A percentile compares a stretch with the other conserved stretches of the same genome.
Evolutionary conservation across 805 yeast genomes (phyloP).

Genomic region (Saccharomycopsis sp.): DNA sequence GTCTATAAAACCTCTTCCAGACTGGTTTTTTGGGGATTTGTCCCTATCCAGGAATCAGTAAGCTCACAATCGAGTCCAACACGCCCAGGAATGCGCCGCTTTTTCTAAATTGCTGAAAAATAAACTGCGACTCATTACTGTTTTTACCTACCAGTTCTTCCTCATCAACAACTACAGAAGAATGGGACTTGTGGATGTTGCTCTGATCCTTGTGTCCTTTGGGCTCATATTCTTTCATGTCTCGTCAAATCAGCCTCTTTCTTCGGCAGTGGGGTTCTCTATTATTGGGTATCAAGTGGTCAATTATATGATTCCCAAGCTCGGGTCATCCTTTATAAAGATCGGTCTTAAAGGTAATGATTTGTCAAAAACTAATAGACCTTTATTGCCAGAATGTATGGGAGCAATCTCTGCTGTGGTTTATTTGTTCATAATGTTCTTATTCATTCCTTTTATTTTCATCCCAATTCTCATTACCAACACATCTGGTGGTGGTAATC

Average conservation of each 20-base stretch:
- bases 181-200: not conserved
- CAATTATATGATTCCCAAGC: slow-evolving; percentile 51
- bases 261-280: slow-evolving; percentile 56
- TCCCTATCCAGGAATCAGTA: too few species aligned
- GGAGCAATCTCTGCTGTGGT: slow-evolving; percentile 85
- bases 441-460: slow-evolving; percentile 82
- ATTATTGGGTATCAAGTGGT: slow-evolving; percentile 57
- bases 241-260: slow-evolving; percentile 34
- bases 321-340: slow-evolving; percentile 55
- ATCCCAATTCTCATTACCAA: slow-evolving; percentile 56
- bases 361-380: slow-evolving; percentile 62
- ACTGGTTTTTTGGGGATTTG: too few species aligned
- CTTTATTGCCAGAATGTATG: slow-evolving; percentile 79
- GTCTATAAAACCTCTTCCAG: too few species aligned
- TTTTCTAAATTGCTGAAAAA: too few species aligned
- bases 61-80: too few species aligned
- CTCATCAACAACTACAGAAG: too few species aligned
- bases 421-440: slow-evolving; percentile 69
- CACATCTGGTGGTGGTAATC: slow-evolving; percentile 49
- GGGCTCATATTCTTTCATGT: slow-evolving; percentile 3
- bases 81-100: too few species aligned
- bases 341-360: slow-evolving; percentile 85
- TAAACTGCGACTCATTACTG: too few species aligned
- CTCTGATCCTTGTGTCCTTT: not conserved
- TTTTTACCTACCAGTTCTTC: too few species aligned